Conservation (phyloP, 225 moss, liverwort and hornwort genomes). For the Pseudoscleropodium purum region DNA sequence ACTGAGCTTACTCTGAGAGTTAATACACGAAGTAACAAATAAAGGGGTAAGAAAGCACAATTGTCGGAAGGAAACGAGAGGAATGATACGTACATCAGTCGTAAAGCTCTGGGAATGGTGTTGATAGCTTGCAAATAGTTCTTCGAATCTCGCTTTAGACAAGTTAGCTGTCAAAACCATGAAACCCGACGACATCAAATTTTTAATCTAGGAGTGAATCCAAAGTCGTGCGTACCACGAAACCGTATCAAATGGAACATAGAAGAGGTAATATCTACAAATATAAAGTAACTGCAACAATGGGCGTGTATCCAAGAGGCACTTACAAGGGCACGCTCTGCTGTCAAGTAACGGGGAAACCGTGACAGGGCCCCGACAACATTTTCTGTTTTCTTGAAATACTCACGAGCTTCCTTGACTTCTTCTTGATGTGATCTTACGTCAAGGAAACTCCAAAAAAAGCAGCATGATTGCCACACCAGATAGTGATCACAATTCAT, state of each 20-base stretch:
- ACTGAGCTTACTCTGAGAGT: not conserved
- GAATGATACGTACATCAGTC: conserved; percentile 62
- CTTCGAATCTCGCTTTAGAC: conserved; percentile 69
- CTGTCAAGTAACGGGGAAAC: conserved; percentile 79
- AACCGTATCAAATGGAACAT: not conserved
- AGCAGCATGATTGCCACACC: not conserved
- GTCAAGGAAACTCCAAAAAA: conserved; percentile 36
- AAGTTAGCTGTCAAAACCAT: conserved; percentile 55
- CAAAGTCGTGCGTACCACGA: not conserved
- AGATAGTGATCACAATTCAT: not conserved
- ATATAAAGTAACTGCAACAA: not conserved
- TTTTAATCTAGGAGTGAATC: not conserved
- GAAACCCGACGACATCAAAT: not conserved
- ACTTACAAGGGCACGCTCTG: conserved; percentile 87
- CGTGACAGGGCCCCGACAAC: conserved; percentile 54
- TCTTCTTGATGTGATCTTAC: conserved; percentile 64
- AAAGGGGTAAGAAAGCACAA: not conserved
- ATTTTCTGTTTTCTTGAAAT: conserved; percentile 59
- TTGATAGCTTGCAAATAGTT: conserved; percentile 83
- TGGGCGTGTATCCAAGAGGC: not conserved
- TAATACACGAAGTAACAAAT: not conserved
- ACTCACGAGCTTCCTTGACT: conserved; percentile 72
- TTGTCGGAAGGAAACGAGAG: not conserved
- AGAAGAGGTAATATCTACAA: not conserved
- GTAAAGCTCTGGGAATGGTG: conserved; percentile 81